Conservation (phyloP, 345 rosid species). For the Lenwebbia sp. region DNA sequence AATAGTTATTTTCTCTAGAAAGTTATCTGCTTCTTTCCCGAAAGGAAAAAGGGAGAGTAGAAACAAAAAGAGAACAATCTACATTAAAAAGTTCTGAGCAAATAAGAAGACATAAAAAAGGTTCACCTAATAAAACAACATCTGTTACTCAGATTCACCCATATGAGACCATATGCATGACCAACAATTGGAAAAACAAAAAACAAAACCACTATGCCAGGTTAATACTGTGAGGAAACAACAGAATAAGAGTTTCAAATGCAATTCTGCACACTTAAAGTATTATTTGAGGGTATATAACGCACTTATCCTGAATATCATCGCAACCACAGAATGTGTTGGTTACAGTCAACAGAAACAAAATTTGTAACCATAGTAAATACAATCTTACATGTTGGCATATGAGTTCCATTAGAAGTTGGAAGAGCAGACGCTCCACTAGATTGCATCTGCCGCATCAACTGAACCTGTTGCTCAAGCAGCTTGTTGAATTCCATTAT, state of each 20-base stretch:
- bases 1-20: not conserved
- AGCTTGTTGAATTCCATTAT: conserved; percentile 86
- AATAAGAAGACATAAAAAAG: not conserved
- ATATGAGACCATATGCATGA: not conserved
- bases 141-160: not conserved
- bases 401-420: conserved; percentile 69
- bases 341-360: not conserved
- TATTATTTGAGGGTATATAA: not conserved
- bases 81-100: not conserved
- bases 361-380: not conserved
- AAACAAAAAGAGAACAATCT: not conserved
- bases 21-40: not conserved
- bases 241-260: not conserved
- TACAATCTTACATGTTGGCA: conserved; percentile 51
- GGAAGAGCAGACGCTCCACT: conserved; percentile 45
- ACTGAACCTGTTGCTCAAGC: conserved; percentile 80
- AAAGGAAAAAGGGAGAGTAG: not conserved
- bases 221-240: not conserved
- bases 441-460: conserved; percentile 71
- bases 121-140: not conserved
- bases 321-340: not conserved
- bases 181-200: not conserved
- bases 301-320: not conserved
- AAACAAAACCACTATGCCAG: not conserved
- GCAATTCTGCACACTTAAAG: not conserved